Evolutionary conservation across 331 rosid species (phyloP), one percentile per base, ranked within the genome.

Genomic region (Malus hybrid): DNA sequence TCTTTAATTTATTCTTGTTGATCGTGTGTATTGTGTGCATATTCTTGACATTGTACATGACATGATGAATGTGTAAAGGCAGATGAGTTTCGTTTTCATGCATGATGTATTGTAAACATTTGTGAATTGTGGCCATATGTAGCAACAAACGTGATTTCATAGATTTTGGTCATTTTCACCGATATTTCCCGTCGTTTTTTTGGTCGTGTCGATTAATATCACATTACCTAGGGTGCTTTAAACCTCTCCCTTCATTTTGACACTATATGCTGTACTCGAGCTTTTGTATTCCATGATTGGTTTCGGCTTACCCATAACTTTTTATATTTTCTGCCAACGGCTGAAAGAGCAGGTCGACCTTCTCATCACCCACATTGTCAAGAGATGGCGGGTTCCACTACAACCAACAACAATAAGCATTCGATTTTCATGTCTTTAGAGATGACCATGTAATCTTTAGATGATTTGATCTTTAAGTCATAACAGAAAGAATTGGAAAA

Each of bases 301-400:
- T 39, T 39, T 39, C 44, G 44, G 44, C 44, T 9, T 39, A 9
- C 42, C 42, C 42, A 2, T 36, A 36, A 36, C 44, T 39, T 39
- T 39, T 39, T 39, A 8, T 39, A 39, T 9, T 36, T 36, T 34
- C 39, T 10, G 73, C 74, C 42, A 90, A 94, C 1, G 80, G 84
- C 82, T 85, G 79, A 67, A 94, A 94, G 36, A 87, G 84, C 42
- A 86, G 76, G 79, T 86, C 87, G 75, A 94, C 32, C 78, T 79
- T 87, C 56, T 42, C 80, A 16, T 89, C 86, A 2, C 80, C 83
- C 56, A 90, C 92, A 86, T 81, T 44, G 26, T 90, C 96, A 0
- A 90, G 89, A 22, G 91, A 62, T 24, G 89, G 74, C 22, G 99
- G 97, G 32, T 82, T 87, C 99, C 97, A 94, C 99, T 94, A 87